phyloP scores from a whole-genome alignment of 2,329 filamentous ascomycete genomes.

The Fusarium cyanostomum region DNA sequence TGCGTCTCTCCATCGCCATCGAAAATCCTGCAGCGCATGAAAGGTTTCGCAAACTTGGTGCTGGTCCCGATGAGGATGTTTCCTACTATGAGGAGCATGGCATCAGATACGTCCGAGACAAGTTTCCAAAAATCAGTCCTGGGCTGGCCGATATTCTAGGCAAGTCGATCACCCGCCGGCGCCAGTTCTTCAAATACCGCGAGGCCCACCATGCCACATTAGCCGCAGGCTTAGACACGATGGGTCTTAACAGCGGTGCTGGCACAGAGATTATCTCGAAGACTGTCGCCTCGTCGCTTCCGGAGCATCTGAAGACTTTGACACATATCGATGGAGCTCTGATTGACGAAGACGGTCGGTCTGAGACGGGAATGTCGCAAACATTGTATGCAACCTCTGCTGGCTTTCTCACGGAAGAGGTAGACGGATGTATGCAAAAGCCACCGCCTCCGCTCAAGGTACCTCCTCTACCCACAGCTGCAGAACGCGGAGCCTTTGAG shows the following conservation, averaged over 20 bases:
- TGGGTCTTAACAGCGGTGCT: slow-evolving; percentile 1
- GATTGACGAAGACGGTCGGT: slow-evolving; percentile 34
- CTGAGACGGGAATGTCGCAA: slow-evolving; percentile 36
- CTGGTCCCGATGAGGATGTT: slow-evolving; percentile 24
- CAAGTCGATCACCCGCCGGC: slow-evolving; percentile 46
- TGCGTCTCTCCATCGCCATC: slow-evolving; percentile 50
- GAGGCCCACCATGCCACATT: slow-evolving; percentile 49
- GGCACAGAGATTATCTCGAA: slow-evolving; percentile 10
- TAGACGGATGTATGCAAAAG: background rate
- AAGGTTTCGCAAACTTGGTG: slow-evolving; percentile 29
- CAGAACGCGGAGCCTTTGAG: slow-evolving; percentile 45
- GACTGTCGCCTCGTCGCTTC: slow-evolving; percentile 40
- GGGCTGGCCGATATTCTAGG: slow-evolving; percentile 42
- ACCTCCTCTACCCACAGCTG: slow-evolving; percentile 38
- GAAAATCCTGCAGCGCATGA: slow-evolving; percentile 50
- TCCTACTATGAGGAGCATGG: slow-evolving; percentile 42
- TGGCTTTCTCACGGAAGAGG: background rate
- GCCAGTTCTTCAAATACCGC: slow-evolving; percentile 51
- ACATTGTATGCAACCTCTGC: slow-evolving; percentile 46
- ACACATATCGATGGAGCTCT: background rate
- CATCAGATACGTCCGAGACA: slow-evolving; percentile 44
- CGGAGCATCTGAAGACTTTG: slow-evolving; percentile 15
- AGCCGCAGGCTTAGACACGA: slow-evolving; percentile 33
- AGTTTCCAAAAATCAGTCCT: slow-evolving; percentile 37
- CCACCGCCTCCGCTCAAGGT: slow-evolving; percentile 1